phyloP scores from a whole-genome alignment of 1,284 basidiomycete species.

The Sparassis latifolia region DNA sequence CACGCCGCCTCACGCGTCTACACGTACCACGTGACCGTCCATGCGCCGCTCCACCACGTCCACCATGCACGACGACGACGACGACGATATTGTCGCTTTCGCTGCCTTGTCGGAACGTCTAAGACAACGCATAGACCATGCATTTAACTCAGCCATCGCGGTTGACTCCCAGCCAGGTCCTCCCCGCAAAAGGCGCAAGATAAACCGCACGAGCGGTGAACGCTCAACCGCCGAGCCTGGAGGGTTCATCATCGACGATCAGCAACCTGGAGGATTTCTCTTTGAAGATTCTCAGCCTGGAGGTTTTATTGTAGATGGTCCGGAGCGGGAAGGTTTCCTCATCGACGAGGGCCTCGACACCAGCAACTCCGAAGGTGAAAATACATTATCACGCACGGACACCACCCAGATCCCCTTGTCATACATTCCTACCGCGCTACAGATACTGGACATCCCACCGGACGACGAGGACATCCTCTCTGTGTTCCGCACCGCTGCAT shows the following conservation, averaged over 20 bases:
- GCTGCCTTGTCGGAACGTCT: constrained; percentile 14
- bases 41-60: not conserved
- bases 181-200: constrained; percentile 16
- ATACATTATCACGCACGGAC: not conserved
- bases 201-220: constrained; percentile 3
- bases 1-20: constrained; percentile 16
- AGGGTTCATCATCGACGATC: constrained; percentile 10
- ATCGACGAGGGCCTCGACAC: constrained; percentile 4
- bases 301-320: constrained; percentile 10
- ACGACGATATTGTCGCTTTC: constrained; percentile 18
- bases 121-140: constrained; percentile 20
- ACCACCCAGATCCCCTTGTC: constrained; percentile 40
- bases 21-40: constrained; percentile 16
- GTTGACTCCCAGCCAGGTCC: not conserved
- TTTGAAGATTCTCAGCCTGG: constrained; percentile 10
- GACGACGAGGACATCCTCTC: constrained; percentile 62
- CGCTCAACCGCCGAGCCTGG: constrained; percentile 7
- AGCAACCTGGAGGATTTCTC: constrained; percentile 13
- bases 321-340: constrained; percentile 12
- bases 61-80: constrained; percentile 2
- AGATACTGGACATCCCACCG: constrained; percentile 53
- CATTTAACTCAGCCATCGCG: constrained; percentile 17
- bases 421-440: constrained; percentile 56
- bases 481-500: constrained; percentile 66
- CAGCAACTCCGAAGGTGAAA: not conserved